Evolutionary conservation across 2,329 filamentous ascomycete species (phyloP), one percentile per base, ranked within the genome.

Genomic region (Alternaria brassicae): DNA sequence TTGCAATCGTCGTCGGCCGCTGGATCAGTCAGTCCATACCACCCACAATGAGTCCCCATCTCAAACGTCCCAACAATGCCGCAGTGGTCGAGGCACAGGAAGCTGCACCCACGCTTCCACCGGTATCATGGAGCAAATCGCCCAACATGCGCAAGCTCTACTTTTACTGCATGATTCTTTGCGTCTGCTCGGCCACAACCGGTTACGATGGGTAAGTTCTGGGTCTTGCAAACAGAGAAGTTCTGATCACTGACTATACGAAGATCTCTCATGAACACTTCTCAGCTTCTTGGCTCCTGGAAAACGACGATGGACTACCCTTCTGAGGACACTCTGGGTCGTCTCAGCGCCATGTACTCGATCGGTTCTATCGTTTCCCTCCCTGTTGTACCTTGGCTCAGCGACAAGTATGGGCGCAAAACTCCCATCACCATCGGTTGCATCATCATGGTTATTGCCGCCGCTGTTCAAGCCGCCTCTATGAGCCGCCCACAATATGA

Each of bases 151-250:
- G 84, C 70, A 82, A 82, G 75, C 78, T 87, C 6, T 86, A 86
- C 77, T 82, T 83, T 65, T 84, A 81, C 66, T 80, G 80, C 49
- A 73, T 82, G 62, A 73, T 85, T 53, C 81, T 85, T 53, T 84
- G 81, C 65, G 74, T 86, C 64, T 83, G 82, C 42, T 86, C 84
- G 23, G 84, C 85, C 12, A 86, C 84, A 34, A 86, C 84, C 37
- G 82, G 83, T 68, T 85, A 85, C 72, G 82, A 85, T 81, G 82
- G 82, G 83, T 85, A 76, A 60, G 79, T 56, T 32, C 10, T 23
- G 23, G 6, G 10, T 4, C 3, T 12, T 6, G 19, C 36, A 13
- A 36, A 30, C 21, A 40, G 9, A 32, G 48, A 28, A 57, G 15
- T 19, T 19, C 4, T n/a, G 21, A 6, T 30, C 23, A 19, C 28